Conservation (phyloP, 2,329 filamentous ascomycete species). For the Fusarium sp. region DNA sequence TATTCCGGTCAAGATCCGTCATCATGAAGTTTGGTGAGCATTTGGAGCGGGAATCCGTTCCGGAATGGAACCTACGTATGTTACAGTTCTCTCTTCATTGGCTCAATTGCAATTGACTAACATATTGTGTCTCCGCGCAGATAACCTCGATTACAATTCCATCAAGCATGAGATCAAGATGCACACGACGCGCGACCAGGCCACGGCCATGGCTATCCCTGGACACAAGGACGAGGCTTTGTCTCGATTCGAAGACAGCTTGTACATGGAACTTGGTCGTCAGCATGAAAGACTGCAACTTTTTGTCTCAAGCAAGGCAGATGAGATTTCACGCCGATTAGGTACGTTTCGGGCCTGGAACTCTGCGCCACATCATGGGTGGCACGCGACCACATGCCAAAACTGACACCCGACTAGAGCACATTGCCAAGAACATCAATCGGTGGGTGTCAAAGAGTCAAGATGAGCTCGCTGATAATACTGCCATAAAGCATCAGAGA, state of each 20-base stretch:
- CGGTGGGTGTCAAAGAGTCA: slow-evolving; percentile 58
- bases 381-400: slow-evolving; percentile 34
- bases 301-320: slow-evolving; percentile 83
- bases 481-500: slow-evolving; percentile 62
- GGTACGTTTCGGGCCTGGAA: slow-evolving; percentile 59
- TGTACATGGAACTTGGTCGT: slow-evolving; percentile 76
- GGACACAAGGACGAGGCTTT: slow-evolving; percentile 73
- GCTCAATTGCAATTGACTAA: slow-evolving; percentile 9
- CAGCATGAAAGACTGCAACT: slow-evolving; percentile 84
- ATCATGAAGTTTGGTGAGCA: slow-evolving; percentile 63
- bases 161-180: slow-evolving; percentile 87
- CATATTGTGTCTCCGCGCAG: slow-evolving; percentile 59
- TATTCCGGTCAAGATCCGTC: neutral
- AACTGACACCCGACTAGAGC: slow-evolving; percentile 55
- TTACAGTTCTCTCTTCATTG: slow-evolving; percentile 38
- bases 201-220: slow-evolving; percentile 78
- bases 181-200: slow-evolving; percentile 79
- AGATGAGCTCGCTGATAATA: slow-evolving; percentile 45
- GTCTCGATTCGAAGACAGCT: slow-evolving; percentile 75
- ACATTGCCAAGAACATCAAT: slow-evolving; percentile 63
- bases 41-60: slow-evolving; percentile 80
- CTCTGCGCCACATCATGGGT: slow-evolving; percentile 16
- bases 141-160: slow-evolving; percentile 91
- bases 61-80: slow-evolving; percentile 83
- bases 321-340: slow-evolving; percentile 79